Evolutionary conservation across 1,139 yeast genomes (phyloP).

Genomic region (Candida pseudoviswanathii): DNA sequence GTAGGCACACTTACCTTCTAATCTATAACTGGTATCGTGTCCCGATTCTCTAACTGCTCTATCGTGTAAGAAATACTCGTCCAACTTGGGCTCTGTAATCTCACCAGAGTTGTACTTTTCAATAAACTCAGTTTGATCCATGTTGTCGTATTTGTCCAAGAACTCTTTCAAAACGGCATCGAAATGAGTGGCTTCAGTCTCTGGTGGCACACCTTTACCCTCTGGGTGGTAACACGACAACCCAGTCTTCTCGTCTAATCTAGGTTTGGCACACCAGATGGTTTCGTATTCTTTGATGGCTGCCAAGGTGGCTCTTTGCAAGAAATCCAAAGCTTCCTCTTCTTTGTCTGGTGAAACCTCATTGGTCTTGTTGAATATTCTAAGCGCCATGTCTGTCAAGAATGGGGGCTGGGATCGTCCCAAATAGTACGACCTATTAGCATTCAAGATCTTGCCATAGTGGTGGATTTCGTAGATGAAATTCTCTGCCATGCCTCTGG

Average conservation of each 20-base stretch:
- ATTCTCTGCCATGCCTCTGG: constrained; percentile 91
- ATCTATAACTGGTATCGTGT: constrained; percentile 89
- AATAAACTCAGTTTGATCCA: constrained; percentile 71
- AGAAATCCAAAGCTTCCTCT: constrained; percentile 54
- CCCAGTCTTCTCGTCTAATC: constrained; percentile 76
- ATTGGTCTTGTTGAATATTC: constrained; percentile 63
- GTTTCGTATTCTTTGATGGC: constrained; percentile 85
- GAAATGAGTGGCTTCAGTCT: constrained; percentile 91
- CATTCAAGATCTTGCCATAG: constrained; percentile 92
- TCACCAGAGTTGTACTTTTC: constrained; percentile 66
- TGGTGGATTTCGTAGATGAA: constrained; percentile 87
- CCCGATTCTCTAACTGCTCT: constrained; percentile 97
- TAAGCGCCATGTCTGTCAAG: constrained; percentile 86
- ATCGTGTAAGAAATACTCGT: constrained; percentile 88
- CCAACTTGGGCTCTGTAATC: constrained; percentile 75
- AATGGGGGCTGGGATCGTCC: constrained; percentile 98
- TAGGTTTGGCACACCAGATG: constrained; percentile 78
- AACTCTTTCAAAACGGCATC: constrained; percentile 70
- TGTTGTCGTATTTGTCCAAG: constrained; percentile 56
- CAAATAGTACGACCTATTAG: constrained; percentile 88
- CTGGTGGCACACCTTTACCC: constrained; percentile 94
- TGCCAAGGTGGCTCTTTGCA: constrained; percentile 66
- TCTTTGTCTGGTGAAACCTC: constrained; percentile 38
- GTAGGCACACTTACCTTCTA: constrained; percentile 88
- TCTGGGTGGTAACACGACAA: constrained; percentile 89